Evolutionary conservation across 305 asterid species (phyloP).

Genomic region (Lippia alba): DNA sequence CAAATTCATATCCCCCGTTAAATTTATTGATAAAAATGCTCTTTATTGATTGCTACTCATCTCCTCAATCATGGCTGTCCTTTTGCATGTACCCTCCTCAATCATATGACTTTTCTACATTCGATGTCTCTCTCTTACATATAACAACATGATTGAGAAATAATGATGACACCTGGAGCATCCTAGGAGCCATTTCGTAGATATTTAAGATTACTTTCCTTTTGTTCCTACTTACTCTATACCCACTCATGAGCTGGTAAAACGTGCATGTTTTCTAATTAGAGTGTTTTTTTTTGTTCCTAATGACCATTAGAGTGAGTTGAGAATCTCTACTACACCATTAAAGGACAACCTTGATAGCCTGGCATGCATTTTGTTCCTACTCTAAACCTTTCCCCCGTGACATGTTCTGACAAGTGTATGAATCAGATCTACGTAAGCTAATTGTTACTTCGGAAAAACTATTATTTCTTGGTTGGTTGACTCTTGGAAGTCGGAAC

Average conservation of each 20-base stretch:
- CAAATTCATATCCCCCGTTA: conserved; percentile 18
- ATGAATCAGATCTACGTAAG: conserved; percentile 35
- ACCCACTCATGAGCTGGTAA: conserved; percentile 25
- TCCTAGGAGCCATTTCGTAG: conserved; percentile 19
- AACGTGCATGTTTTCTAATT: conserved; percentile 28
- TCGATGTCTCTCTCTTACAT: conserved; percentile 5
- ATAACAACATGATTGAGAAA: conserved; percentile 36
- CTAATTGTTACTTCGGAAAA: conserved; percentile 25
- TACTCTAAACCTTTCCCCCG: conserved; percentile 31
- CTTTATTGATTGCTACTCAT: conserved; percentile 17
- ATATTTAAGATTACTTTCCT: conserved; percentile 24
- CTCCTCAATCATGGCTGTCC: conserved; percentile 23
- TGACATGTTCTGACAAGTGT: conserved; percentile 36
- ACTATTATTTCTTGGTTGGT: conserved; percentile 22
- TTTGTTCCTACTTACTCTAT: conserved; percentile 25
- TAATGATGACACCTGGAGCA: conserved; percentile 29
- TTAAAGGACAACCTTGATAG: conserved; percentile 35
- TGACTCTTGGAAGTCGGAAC: conserved; percentile 37
- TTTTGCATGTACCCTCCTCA: conserved; percentile 16
- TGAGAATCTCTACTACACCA: conserved; percentile 11
- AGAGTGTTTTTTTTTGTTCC: background rate
- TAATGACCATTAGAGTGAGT: conserved; percentile 15
- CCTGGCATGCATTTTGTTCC: conserved; percentile 46
- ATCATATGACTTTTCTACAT: conserved; percentile 23
- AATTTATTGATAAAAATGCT: background rate